These are phyloP conservation scores for Fusarium siculi DNA, from an alignment of 2,329 filamentous ascomycete genomes.

Conservation along the genomic window DNA sequence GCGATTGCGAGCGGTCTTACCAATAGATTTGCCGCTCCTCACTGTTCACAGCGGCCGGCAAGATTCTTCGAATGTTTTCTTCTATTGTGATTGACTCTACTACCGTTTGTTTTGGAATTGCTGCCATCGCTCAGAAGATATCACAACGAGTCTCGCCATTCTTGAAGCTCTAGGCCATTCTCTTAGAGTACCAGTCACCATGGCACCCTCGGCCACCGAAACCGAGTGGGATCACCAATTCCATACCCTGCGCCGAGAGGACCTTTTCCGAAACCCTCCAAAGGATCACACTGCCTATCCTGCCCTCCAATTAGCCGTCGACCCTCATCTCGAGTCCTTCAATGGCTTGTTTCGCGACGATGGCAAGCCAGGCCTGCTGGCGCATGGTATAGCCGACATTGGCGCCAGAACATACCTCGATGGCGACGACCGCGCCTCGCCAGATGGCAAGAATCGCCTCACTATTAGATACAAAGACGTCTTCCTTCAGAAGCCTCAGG, in stretches of 20 bases:
- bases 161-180: slow-evolving; percentile 10
- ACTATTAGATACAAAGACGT: slow-evolving; percentile 83
- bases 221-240: slow-evolving; percentile 87
- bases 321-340: slow-evolving; percentile 95
- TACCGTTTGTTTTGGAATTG: not conserved
- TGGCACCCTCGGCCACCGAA: slow-evolving; percentile 68
- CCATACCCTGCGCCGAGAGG: slow-evolving; percentile 85
- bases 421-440: slow-evolving; percentile 72
- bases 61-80: not conserved
- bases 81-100: not conserved
- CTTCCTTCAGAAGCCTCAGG: slow-evolving; percentile 81
- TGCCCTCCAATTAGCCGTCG: slow-evolving; percentile 82
- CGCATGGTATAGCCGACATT: slow-evolving; percentile 86
- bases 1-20: slow-evolving; percentile 34
- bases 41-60: slow-evolving; percentile 12
- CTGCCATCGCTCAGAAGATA: not conserved
- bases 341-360: slow-evolving; percentile 84
- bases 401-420: slow-evolving; percentile 89
- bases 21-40: slow-evolving; percentile 25
- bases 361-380: slow-evolving; percentile 69
- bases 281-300: slow-evolving; percentile 90
- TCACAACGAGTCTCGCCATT: slow-evolving; percentile 2
- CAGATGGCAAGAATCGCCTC: slow-evolving; percentile 76
- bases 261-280: slow-evolving; percentile 89
- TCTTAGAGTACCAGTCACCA: slow-evolving; percentile 47